These are phyloP conservation scores for Arxiozyma slooffiae DNA, from an alignment of 1,139 yeast species.

Conservation along the genomic window DNA sequence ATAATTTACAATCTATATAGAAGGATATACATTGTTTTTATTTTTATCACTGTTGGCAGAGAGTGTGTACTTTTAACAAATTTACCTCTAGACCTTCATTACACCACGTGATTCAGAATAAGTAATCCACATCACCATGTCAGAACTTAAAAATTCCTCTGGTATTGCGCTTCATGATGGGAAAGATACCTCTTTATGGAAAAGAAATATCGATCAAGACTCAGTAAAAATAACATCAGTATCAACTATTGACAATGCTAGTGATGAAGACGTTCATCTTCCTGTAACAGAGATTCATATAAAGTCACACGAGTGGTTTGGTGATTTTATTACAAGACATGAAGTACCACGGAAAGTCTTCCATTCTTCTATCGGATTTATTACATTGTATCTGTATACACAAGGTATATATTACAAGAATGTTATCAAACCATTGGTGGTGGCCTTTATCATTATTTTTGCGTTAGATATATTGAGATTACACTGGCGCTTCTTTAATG, in stretches of 20 bases:
- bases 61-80: no score
- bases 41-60: no score
- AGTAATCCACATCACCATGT: conserved; percentile 1
- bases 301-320: conserved; percentile 34
- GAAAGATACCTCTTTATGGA: conserved; percentile 1
- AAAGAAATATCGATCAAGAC: background rate
- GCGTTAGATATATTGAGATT: conserved; percentile 64
- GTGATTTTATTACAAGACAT: conserved; percentile 56
- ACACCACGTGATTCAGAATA: no score
- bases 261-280: conserved; percentile 22
- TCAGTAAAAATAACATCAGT: background rate
- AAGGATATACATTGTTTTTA: background rate
- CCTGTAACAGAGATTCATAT: conserved; percentile 28
- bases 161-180: background rate
- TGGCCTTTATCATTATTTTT: conserved; percentile 47
- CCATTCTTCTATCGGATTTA: conserved; percentile 79
- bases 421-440: conserved; percentile 49
- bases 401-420: conserved; percentile 46
- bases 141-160: background rate
- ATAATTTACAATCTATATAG: no score
- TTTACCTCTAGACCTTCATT: background rate
- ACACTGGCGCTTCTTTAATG: conserved; percentile 49
- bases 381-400: conserved; percentile 66
- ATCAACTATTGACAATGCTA: background rate
- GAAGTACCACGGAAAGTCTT: conserved; percentile 81